Evolutionary conservation across 768 basidiomycete genomes (phyloP), one percentile per base, ranked within the genome.

Genomic region (Collybiopsis luxurians): DNA sequence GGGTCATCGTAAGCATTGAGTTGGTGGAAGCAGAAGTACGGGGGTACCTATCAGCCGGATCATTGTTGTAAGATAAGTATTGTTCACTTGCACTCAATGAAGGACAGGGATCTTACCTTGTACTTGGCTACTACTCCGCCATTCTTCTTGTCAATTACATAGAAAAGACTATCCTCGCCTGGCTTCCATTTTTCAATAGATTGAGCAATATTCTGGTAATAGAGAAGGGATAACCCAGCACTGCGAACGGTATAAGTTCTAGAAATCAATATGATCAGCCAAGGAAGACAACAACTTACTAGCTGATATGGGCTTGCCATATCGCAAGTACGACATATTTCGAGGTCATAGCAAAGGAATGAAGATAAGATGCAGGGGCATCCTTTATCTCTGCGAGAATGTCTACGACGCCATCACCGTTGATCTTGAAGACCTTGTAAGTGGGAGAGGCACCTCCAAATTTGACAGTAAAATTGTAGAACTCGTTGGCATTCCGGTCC

Each of bases 1-100:
- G 36, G 36, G 43, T 70, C 65, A 38, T 76, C 75, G 69, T 69
- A 77, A 0, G 75, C 70, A n/a, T 76, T 76, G 58, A 75, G 13
- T 28, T 64, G 58, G 55, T 76, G 75, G 64, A 76, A 76, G 56
- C 64, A 67, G 61, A 75, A 76, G 64, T 75, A 76, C 0, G 73
- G 67, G 44, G 67, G 64, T 24, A 64, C 59, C 61, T 65, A 17
- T 17, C 7, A 38, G 13, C 19, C n/a, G n/a, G 26, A 23, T 36
- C n/a, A n/a, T n/a, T n/a, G n/a, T n/a, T n/a, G 42, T 21, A 21
- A n/a, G 23, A 28, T 30, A 5, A 19, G 23, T 26, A 27, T 26
- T 44, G 7, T 38, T 38, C 17, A 7, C 17, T 17, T 38, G 17
- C 36, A 7, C 7, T 9, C 9, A 38, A 17, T 38, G 36, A 9